Conservation (phyloP, 1,139 yeast genomes). For the Candida anutae region DNA sequence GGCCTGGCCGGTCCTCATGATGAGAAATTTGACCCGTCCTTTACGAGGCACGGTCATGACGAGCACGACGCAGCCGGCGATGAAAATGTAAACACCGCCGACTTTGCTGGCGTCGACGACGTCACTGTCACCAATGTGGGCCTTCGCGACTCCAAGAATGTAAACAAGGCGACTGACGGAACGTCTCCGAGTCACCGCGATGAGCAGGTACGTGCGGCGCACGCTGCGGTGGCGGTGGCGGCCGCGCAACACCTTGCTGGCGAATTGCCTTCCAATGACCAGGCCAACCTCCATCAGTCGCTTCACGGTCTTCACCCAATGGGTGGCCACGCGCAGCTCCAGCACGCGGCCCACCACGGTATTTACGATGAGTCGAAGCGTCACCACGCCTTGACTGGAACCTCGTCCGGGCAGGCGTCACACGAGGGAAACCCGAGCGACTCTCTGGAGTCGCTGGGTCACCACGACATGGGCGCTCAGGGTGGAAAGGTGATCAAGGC, state of each 20-base stretch:
- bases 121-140: constrained; percentile 27
- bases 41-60: constrained; percentile 17
- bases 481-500: too few species aligned
- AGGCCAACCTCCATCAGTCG: neutral
- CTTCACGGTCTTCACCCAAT: constrained; percentile 1
- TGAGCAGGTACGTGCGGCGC: constrained; percentile 8
- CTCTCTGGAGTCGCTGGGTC: too few species aligned
- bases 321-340: constrained; percentile 1
- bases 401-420: too few species aligned
- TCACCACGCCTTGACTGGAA: neutral
- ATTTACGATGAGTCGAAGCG: neutral
- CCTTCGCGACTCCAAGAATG: constrained; percentile 13
- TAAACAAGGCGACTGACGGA: constrained; percentile 3
- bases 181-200: constrained; percentile 2
- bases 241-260: constrained; percentile 4
- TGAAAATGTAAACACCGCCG: constrained; percentile 5
- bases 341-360: constrained; percentile 1
- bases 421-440: too few species aligned
- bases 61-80: neutral
- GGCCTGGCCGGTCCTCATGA: too few species aligned
- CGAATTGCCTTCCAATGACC: too few species aligned
- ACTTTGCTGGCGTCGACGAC: constrained; percentile 20
- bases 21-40: constrained; percentile 23
- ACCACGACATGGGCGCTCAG: too few species aligned
- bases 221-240: constrained; percentile 7